A percentile compares a stretch with the other conserved stretches of the same genome.
These are phyloP conservation scores for Blastobotrys raffinosifermentans DNA, from an alignment of 1,139 yeast species.

Conservation along the genomic window DNA sequence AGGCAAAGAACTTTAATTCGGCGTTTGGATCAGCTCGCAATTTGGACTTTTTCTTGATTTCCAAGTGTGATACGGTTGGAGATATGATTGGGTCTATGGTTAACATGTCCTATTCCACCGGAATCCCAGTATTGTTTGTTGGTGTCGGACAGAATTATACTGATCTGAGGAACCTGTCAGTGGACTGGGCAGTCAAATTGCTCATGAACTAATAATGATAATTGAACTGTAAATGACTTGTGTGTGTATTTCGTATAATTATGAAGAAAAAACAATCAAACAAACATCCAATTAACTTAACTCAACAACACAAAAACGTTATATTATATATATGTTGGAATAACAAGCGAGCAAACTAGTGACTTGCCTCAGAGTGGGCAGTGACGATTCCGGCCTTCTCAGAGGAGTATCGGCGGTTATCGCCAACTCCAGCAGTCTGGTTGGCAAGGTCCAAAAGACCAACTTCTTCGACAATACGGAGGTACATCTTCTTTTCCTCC, in stretches of 20 bases:
- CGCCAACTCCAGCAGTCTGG: too few relatives aligned
- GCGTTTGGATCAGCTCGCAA: slow-evolving; percentile 85
- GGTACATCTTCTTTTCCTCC: slow-evolving; percentile 4
- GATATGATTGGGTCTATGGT: slow-evolving; percentile 96
- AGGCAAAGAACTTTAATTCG: slow-evolving; percentile 84
- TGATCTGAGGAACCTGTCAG: slow-evolving; percentile 86
- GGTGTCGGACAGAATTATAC: slow-evolving; percentile 98
- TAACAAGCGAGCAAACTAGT: too few relatives aligned
- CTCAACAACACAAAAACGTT: too few relatives aligned
- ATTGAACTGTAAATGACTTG: too few relatives aligned
- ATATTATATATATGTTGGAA: too few relatives aligned
- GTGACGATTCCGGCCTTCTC: too few relatives aligned
- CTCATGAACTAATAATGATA: slow-evolving; percentile 55
- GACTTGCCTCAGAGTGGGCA: too few relatives aligned
- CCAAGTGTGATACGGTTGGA: slow-evolving; percentile 97
- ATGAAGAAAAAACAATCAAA: slow-evolving; percentile 15
- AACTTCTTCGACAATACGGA: slow-evolving; percentile 6
- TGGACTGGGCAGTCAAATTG: slow-evolving; percentile 86
- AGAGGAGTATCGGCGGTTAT: too few relatives aligned
- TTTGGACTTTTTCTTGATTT: slow-evolving; percentile 85
- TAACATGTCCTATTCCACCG: slow-evolving; percentile 95
- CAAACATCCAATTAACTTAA: slow-evolving; percentile 10
- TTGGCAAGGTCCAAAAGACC: too few relatives aligned
- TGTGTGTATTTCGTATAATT: too few relatives aligned
- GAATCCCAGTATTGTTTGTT: slow-evolving; percentile 89